Percentiles rank a stretch among this genome's conserved stretches.
Conservation (phyloP, 1,139 yeast genomes). For the Blastobotrys illinoisensis region DNA sequence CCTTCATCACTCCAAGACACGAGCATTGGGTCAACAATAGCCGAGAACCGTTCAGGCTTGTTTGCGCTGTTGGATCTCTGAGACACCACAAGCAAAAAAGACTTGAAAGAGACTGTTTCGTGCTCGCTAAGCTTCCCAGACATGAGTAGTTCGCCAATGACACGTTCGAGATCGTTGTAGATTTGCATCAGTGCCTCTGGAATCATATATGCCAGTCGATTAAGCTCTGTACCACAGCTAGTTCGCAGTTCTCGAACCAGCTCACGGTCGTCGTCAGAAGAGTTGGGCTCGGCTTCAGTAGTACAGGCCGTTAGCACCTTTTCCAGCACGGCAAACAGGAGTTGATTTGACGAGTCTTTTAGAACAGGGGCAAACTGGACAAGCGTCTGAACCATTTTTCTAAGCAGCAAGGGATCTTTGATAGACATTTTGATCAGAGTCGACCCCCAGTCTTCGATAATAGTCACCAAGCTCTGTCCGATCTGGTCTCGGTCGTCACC, state of each 20-base stretch:
- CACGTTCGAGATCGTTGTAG: slow-evolving; percentile 74
- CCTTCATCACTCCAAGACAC: slow-evolving; percentile 90
- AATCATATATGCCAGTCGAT: slow-evolving; percentile 88
- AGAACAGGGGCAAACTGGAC: slow-evolving; percentile 96
- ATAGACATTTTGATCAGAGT: slow-evolving; percentile 69
- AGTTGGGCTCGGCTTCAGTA: slow-evolving; percentile 64
- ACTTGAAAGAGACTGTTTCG: slow-evolving; percentile 89
- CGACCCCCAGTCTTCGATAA: slow-evolving; percentile 73
- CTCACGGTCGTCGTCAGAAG: slow-evolving; percentile 67
- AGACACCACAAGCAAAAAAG: slow-evolving; percentile 85
- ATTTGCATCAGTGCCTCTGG: slow-evolving; percentile 83
- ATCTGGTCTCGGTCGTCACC: slow-evolving; percentile 55
- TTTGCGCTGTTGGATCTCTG: slow-evolving; percentile 73
- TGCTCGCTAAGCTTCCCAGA: slow-evolving; percentile 76
- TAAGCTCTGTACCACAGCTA: slow-evolving; percentile 91
- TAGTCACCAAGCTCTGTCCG: slow-evolving; percentile 50
- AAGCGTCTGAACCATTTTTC: slow-evolving; percentile 85
- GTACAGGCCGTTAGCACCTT: slow-evolving; percentile 86
- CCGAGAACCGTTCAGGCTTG: slow-evolving; percentile 68
- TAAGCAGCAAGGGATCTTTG: slow-evolving; percentile 71
- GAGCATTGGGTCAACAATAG: slow-evolving; percentile 88
- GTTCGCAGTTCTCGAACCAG: slow-evolving; percentile 81
- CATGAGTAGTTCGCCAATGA: slow-evolving; percentile 64
- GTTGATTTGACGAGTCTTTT: slow-evolving; percentile 53
- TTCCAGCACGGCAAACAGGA: slow-evolving; percentile 80